Evolutionary conservation across 2,329 filamentous ascomycete species (phyloP).

Genomic region (Colletotrichum sp.): DNA sequence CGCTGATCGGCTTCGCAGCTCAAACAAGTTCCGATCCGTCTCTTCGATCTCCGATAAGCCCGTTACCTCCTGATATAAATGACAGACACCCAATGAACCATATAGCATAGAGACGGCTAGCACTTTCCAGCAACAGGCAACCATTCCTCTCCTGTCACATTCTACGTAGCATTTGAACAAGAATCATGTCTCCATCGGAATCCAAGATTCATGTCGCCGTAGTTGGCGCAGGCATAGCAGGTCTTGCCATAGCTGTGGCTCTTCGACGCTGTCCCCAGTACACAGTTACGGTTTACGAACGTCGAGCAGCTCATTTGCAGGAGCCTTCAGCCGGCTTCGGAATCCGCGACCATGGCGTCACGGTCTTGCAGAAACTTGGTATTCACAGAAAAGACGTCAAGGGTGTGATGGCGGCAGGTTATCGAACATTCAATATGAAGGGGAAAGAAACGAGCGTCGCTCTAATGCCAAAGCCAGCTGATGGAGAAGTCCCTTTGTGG

Average conservation of each 20-base stretch:
- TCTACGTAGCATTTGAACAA: too few species aligned
- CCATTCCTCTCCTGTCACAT: too few species aligned
- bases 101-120: too few species aligned
- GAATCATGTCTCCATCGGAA: too few species aligned
- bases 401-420: neutral
- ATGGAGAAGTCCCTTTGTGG: neutral
- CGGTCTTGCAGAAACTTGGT: neutral
- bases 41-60: too few species aligned
- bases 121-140: too few species aligned
- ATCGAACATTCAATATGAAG: neutral
- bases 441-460: neutral
- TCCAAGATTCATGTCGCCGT: neutral
- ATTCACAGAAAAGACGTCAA: neutral
- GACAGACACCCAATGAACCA: too few species aligned
- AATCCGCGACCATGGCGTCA: neutral
- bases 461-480: neutral
- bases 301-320: neutral
- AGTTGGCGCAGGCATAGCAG: neutral
- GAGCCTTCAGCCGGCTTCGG: neutral
- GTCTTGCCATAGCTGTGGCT: neutral
- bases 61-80: too few species aligned
- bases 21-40: too few species aligned
- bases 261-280: neutral
- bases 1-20: too few species aligned
- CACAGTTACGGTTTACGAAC: neutral